These are phyloP conservation scores for Cyberlindnera sargentensis DNA, from an alignment of 805 yeast genomes.

Conservation along the genomic window DNA sequence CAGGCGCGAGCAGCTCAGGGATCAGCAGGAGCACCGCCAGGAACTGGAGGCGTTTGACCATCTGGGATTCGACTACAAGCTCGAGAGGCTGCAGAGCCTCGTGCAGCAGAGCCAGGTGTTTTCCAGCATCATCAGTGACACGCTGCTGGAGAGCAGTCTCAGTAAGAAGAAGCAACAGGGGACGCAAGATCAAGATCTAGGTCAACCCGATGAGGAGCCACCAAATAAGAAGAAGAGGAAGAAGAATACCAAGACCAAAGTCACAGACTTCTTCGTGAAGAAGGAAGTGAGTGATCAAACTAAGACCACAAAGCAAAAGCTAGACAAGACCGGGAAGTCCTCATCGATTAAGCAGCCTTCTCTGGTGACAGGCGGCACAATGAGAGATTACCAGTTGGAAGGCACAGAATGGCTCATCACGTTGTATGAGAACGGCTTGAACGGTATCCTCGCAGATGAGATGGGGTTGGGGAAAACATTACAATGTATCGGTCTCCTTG, in stretches of 20 bases:
- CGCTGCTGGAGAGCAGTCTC: constrained; percentile 49
- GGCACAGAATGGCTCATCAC: constrained; percentile 91
- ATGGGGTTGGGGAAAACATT: constrained; percentile 96
- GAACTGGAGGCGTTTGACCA: constrained; percentile 27
- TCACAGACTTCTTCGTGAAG: constrained; percentile 20
- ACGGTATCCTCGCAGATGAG: constrained; percentile 94
- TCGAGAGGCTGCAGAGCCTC: constrained; percentile 60
- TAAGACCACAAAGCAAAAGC: constrained; percentile 18
- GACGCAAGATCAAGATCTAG: constrained; percentile 2
- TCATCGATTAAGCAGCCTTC: constrained; percentile 42
- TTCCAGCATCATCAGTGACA: constrained; percentile 79
- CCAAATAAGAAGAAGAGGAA: constrained; percentile 16
- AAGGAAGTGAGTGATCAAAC: constrained; percentile 15
- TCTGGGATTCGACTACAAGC: constrained; percentile 47
- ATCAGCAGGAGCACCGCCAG: constrained; percentile 1
- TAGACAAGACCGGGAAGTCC: constrained; percentile 6
- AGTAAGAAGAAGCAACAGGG: constrained; percentile 23
- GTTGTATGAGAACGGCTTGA: constrained; percentile 85
- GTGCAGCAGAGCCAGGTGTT: constrained; percentile 86
- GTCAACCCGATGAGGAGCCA: constrained; percentile 13
- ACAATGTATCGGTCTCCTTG: constrained; percentile 75
- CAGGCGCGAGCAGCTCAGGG: constrained; percentile 5
- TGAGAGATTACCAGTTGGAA: constrained; percentile 81
- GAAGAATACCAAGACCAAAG: constrained; percentile 13
- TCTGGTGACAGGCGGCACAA: constrained; percentile 44